phyloP scores from a whole-genome alignment of 1,284 basidiomycete genomes.

The Clitocybe nebularis region DNA sequence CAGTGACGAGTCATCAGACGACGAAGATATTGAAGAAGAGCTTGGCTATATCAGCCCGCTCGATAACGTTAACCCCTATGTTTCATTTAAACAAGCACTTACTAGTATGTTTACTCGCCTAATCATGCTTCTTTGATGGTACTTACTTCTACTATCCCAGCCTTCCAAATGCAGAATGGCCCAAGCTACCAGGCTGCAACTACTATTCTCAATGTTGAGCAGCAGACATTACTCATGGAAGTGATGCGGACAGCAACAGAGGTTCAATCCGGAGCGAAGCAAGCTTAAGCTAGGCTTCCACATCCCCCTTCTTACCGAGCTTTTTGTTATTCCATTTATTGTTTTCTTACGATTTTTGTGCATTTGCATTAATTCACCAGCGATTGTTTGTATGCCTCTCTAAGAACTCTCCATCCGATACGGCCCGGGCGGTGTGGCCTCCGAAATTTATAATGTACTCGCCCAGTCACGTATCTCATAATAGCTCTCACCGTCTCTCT shows the following conservation, averaged over 20 bases:
- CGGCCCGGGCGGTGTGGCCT: too few species aligned
- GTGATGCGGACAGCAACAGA: conserved; percentile 69
- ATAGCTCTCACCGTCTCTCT: too few species aligned
- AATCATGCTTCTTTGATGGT: neutral
- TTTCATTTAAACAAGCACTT: conserved; percentile 70
- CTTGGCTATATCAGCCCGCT: conserved; percentile 77
- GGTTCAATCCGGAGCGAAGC: too few species aligned
- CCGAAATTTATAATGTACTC: too few species aligned
- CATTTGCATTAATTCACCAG: neutral
- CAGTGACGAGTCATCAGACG: conserved; percentile 46
- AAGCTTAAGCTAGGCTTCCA: conserved; percentile 9
- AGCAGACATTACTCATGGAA: conserved; percentile 77
- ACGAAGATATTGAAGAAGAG: conserved; percentile 70
- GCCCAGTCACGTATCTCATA: too few species aligned
- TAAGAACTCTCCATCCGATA: too few species aligned
- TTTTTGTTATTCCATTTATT: neutral
- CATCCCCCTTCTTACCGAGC: conserved; percentile 2
- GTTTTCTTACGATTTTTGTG: neutral
- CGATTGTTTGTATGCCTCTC: neutral
- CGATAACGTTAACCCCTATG: conserved; percentile 69
- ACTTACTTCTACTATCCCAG: conserved; percentile 31
- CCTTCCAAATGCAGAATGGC: conserved; percentile 69
- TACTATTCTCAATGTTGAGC: conserved; percentile 64
- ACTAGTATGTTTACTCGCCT: conserved; percentile 42
- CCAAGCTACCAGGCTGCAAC: conserved; percentile 67